These are phyloP conservation scores for Pythium phragmiticola DNA, from an alignment of 352 stramenopile species.

Conservation along the genomic window DNA sequence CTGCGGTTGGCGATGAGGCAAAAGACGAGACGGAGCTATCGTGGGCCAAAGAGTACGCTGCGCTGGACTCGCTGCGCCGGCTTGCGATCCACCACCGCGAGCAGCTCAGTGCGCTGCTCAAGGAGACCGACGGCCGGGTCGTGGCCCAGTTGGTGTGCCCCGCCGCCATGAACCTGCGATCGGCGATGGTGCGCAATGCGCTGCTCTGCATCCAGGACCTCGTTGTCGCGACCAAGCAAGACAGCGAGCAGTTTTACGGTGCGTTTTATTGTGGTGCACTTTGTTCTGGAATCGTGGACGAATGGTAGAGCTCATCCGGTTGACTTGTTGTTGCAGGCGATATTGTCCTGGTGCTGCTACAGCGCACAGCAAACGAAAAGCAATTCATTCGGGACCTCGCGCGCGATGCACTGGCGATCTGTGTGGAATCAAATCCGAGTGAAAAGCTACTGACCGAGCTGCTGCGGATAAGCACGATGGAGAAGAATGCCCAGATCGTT, in stretches of 20 bases:
- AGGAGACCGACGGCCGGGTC: slow-evolving; percentile 1
- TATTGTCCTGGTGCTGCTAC: slow-evolving; percentile 52
- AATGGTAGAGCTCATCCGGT: not conserved
- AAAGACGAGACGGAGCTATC: slow-evolving; percentile 16
- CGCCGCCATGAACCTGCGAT: slow-evolving; percentile 57
- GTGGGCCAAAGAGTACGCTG: slow-evolving; percentile 31
- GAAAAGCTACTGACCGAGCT: slow-evolving; percentile 20
- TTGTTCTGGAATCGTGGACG: too few relatives aligned
- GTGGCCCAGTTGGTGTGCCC: slow-evolving; percentile 48
- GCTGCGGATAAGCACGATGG: slow-evolving; percentile 16
- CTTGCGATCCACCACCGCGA: slow-evolving; percentile 29
- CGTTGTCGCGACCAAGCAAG: slow-evolving; percentile 29
- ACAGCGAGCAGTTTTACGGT: slow-evolving; percentile 12
- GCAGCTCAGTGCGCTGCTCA: slow-evolving; percentile 13
- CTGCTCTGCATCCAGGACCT: slow-evolving; percentile 68
- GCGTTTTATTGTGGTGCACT: not conserved
- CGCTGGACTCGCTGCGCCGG: slow-evolving; percentile 25
- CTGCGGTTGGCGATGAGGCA: not conserved
- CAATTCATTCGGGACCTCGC: slow-evolving; percentile 73
- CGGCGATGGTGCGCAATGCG: slow-evolving; percentile 62
- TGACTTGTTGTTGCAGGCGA: slow-evolving; percentile 21
- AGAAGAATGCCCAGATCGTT: slow-evolving; percentile 29
- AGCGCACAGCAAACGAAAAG: slow-evolving; percentile 62
- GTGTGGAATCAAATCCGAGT: slow-evolving; percentile 11
- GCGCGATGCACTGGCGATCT: slow-evolving; percentile 14